phyloP scores from a whole-genome alignment of 495 filamentous ascomycete genomes.

The Penicillium bialowiezense region DNA sequence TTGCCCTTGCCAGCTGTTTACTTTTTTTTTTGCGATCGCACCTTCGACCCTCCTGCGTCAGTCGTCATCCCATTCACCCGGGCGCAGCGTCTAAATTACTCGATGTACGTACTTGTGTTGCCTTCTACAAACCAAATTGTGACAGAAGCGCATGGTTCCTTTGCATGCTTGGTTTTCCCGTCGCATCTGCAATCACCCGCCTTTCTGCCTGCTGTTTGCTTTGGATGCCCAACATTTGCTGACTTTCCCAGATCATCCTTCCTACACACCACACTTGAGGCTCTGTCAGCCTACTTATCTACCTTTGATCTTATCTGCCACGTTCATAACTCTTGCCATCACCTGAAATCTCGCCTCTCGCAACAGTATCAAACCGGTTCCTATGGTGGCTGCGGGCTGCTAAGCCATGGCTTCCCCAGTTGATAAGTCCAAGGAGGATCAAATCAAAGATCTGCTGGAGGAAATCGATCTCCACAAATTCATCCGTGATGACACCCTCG shows the following conservation, averaged over 20 bases:
- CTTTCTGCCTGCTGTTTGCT: constrained; percentile 1
- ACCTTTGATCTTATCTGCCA: not conserved
- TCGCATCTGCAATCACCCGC: constrained; percentile 5
- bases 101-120: not conserved
- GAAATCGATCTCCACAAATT: constrained; percentile 35
- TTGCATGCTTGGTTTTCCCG: not conserved
- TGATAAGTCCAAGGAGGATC: constrained; percentile 8
- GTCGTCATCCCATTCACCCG: no score
- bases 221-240: constrained; percentile 1
- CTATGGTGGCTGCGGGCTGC: not conserved
- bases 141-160: not conserved
- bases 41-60: no score
- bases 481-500: constrained; percentile 31
- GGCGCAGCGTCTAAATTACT: not conserved
- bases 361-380: not conserved
- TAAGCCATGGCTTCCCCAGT: constrained; percentile 9
- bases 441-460: constrained; percentile 26
- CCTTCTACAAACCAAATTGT: not conserved
- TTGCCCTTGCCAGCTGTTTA: no score
- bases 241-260: not conserved
- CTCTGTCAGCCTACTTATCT: not conserved
- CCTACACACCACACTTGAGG: not conserved
- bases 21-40: no score
- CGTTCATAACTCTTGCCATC: not conserved
- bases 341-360: not conserved